phyloP scores from a whole-genome alignment of 495 filamentous ascomycete species.

The Cladorrhinum samala region DNA sequence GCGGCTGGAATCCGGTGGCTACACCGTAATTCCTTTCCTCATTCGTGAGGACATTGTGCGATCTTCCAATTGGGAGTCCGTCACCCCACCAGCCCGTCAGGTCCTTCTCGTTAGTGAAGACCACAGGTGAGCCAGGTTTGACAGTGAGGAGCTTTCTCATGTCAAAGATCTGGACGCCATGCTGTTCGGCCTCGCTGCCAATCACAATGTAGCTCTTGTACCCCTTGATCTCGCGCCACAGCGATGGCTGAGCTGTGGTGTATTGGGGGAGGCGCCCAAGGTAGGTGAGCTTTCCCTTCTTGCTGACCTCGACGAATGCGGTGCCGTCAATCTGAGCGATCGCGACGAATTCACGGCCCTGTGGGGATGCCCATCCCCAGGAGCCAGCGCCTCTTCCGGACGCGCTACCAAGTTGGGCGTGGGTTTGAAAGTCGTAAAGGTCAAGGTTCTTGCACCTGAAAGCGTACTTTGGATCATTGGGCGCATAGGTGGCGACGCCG shows the following conservation, averaged over 20 bases:
- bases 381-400: slow-evolving; percentile 35
- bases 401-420: slow-evolving; percentile 44
- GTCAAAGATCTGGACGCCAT: slow-evolving; percentile 49
- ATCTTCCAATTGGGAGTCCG: slow-evolving; percentile 31
- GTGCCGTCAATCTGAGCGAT: slow-evolving; percentile 53
- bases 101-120: slow-evolving; percentile 25
- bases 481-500: slow-evolving; percentile 37
- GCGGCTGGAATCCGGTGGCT: slow-evolving; percentile 42
- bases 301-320: slow-evolving; percentile 49
- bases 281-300: slow-evolving; percentile 45
- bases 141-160: slow-evolving; percentile 33
- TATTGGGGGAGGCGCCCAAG: slow-evolving; percentile 51
- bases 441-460: slow-evolving; percentile 50
- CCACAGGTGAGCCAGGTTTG: slow-evolving; percentile 19
- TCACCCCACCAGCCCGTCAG: slow-evolving; percentile 35
- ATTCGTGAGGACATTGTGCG: slow-evolving; percentile 46
- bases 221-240: slow-evolving; percentile 48
- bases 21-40: slow-evolving; percentile 38
- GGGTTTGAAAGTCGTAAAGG: slow-evolving; percentile 49
- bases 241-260: slow-evolving; percentile 25
- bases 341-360: slow-evolving; percentile 52
- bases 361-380: slow-evolving; percentile 50
- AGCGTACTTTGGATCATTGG: slow-evolving; percentile 39
- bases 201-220: slow-evolving; percentile 43
- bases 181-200: slow-evolving; percentile 42